Evolutionary conservation across 495 filamentous ascomycete species (phyloP), one percentile per base, ranked within the genome.

Genomic region (Podospora pseudopauciseta): DNA sequence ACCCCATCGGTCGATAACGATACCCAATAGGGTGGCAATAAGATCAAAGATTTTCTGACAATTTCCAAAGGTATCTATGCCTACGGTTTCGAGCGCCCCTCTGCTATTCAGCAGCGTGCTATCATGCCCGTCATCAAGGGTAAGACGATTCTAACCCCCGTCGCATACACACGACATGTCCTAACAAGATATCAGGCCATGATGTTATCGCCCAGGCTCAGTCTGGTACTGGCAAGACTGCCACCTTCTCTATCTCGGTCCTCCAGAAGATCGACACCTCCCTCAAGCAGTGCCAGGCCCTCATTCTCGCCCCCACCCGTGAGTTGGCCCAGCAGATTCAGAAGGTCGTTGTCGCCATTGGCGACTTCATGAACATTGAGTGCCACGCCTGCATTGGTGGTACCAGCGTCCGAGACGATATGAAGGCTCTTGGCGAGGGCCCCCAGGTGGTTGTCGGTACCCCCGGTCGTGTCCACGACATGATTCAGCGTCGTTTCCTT

Each of bases 81-180:
- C 74, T 99, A 99, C 78, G 95, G 95, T 89, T 99, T 97, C 84
- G 95, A 99, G 87, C 92, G 94, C 71, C 95, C 95, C 53, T 99
- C 95, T 84, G 96, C 95, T 80, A 97, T 99, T 70, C 95, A 99
- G 89, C 92, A 96, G 88, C 94, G 96, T 76, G 95, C 95, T 72
- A 99, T 99, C 82, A 95, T 97, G 90, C 95, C 94, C 71, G 94
- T 99, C 78, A 97, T 97, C 86, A 97, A 98, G 87, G 95, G 95
- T 97, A 86, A 78, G 91, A 86, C 32, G n/a, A 54, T 39, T 16
- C 27, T 3, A 30, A 16, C 23, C 9, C 9, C 28, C 16, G 20
- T 13, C 53, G 7, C 15, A 5, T n/a, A 13, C 0, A 26, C 0
- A 26, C 5, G 15, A 30, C 44, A 1, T 15, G 28, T 6, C 15